Evolutionary conservation across 2,329 filamentous ascomycete species (phyloP), one percentile per base, ranked within the genome.

Genomic region (Lachnellula hyalina): DNA sequence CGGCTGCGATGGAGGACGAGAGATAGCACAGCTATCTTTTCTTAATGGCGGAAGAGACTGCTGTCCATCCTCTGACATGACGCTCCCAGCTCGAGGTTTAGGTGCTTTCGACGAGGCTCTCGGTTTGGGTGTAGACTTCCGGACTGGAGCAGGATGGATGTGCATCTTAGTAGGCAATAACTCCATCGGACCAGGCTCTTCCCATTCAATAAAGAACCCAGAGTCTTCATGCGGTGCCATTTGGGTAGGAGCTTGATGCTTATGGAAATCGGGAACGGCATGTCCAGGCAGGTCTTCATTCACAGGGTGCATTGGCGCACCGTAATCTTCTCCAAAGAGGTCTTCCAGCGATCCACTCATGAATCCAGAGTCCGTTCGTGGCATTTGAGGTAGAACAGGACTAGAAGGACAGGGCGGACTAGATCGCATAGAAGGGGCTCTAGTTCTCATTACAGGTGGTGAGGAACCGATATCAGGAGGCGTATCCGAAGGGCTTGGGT

Each of bases 391-490:
- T 25, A 85, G 69, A 21, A 78, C 74, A 0, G 76, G 80, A 75
- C 86, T 84, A 0, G 82, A 81, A 7, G 83, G 83, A 49, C 91
- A 77, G 44, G 84, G 79, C 2, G 93, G 94, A 67, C 93, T 97
- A 2, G 92, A 96, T 25, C 86, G 83, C 28, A 83, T 82, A 55
- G 82, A 84, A 2, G 80, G 82, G 49, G 77, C 72, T 32, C 77
- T 75, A 38, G 80, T 80, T 60, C 83, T 80, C 59, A 91, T 84
- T 1, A 95, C 78, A 1, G 94, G 94, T 14, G 93, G 93, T 3
- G 93, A 97, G 0, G 94, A 97, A 1, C 88, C 88, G 63, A 97
- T 90, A 52, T 90, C 89, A 48, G 84, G 84, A 4, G 90, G 87
- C 51, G 90, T 95, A 53, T 87, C 77, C 51, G 77, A 81, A 32